Percentiles rank a stretch among this genome's conserved stretches.
These are phyloP conservation scores for Eragrostis curvula DNA, from an alignment of 176 grass and related monocot genomes.

Conservation along the genomic window DNA sequence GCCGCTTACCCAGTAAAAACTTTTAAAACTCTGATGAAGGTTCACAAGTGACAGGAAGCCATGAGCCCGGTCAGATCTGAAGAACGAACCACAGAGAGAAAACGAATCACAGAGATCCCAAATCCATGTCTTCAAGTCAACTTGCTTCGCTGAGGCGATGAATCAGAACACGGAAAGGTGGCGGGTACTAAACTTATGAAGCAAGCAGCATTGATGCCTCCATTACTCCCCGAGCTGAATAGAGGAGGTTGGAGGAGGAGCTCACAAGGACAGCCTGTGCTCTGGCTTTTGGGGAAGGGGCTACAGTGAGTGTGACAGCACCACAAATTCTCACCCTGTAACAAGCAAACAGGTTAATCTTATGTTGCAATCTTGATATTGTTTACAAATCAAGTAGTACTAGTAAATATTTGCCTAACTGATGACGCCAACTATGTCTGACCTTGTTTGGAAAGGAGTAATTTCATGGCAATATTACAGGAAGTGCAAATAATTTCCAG, in stretches of 20 bases:
- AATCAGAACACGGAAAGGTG: conserved; percentile 32
- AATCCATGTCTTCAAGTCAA: conserved; percentile 54
- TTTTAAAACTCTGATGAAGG: conserved; percentile 12
- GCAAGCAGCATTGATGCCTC: conserved; percentile 60
- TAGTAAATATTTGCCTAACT: neutral
- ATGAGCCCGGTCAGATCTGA: conserved; percentile 32
- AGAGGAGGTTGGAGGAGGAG: conserved; percentile 44
- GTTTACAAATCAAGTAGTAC: neutral
- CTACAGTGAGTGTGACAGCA: conserved; percentile 2
- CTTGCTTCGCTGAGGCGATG: conserved; percentile 47
- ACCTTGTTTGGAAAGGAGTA: too few relatives aligned
- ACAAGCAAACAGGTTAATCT: conserved; percentile 1
- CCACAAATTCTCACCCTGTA: conserved; percentile 30
- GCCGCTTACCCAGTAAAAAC: neutral
- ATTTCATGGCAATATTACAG: neutral
- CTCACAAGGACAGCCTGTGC: conserved; percentile 47
- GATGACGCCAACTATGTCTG: neutral
- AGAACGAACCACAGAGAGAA: neutral
- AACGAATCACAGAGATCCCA: conserved; percentile 23
- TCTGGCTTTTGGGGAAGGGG: neutral
- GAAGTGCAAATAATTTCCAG: neutral
- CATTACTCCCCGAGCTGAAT: conserved; percentile 51
- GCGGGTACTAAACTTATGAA: conserved; percentile 24
- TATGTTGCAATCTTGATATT: neutral
- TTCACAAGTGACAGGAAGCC: conserved; percentile 34